Percentiles rank a stretch among this genome's conserved stretches.
These are phyloP conservation scores for Excoecaria cochinchinensis DNA, from an alignment of 345 rosid genomes.

Conservation along the genomic window DNA sequence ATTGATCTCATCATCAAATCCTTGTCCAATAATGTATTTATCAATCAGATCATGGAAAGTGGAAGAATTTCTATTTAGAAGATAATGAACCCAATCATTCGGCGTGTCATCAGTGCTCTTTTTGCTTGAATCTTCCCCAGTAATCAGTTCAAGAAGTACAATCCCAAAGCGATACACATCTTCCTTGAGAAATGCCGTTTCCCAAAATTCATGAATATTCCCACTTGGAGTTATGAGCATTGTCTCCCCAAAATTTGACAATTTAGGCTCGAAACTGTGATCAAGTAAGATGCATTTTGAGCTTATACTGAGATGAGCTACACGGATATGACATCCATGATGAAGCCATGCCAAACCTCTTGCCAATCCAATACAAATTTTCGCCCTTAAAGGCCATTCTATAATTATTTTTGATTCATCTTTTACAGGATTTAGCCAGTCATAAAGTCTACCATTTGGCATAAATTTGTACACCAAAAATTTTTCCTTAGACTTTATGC, in stretches of 20 bases:
- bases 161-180: constrained; percentile 33
- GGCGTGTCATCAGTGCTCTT: constrained; percentile 15
- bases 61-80: not conserved
- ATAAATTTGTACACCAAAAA: constrained; percentile 29
- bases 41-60: constrained; percentile 7
- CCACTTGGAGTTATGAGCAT: constrained; percentile 24
- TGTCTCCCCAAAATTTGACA: constrained; percentile 31
- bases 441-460: constrained; percentile 27
- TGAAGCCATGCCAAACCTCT: constrained; percentile 44
- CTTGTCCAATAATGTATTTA: constrained; percentile 17
- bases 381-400: constrained; percentile 33
- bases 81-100: constrained; percentile 2
- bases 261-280: constrained; percentile 26
- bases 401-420: not conserved
- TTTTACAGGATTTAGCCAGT: constrained; percentile 18
- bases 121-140: constrained; percentile 21
- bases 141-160: constrained; percentile 32
- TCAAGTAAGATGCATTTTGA: constrained; percentile 33
- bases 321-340: constrained; percentile 23
- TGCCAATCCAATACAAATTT: constrained; percentile 26
- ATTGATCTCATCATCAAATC: constrained; percentile 17
- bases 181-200: constrained; percentile 26
- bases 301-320: constrained; percentile 30
- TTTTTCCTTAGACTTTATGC: constrained; percentile 20
- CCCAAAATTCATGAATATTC: constrained; percentile 27